Evolutionary conservation across 306 rosid genomes (phyloP).

Genomic region (Quercus aquifolioides): DNA sequence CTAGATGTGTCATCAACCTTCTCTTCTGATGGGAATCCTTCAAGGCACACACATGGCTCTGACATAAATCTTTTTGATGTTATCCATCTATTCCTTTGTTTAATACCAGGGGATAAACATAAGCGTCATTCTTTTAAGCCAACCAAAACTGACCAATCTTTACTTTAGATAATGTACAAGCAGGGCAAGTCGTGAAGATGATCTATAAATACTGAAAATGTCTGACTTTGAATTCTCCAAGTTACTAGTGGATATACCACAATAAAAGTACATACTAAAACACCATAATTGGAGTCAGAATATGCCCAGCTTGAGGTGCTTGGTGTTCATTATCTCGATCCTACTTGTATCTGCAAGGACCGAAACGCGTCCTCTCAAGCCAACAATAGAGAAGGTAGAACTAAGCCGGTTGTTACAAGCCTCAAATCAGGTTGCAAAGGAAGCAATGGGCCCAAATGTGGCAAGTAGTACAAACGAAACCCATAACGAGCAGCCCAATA

Average conservation of each 20-base stretch:
- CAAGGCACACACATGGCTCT: neutral
- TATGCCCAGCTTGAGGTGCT: neutral
- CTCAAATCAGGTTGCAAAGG: constrained; percentile 16
- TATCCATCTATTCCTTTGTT: neutral
- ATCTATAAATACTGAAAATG: neutral
- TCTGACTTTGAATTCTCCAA: neutral
- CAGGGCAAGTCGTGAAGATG: neutral
- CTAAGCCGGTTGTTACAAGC: neutral
- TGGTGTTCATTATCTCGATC: constrained; percentile 12
- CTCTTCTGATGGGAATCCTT: neutral
- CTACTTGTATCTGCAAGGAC: constrained; percentile 25
- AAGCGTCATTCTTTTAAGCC: neutral
- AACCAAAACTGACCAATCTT: too few species aligned
- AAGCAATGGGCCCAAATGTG: neutral
- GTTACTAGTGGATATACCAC: neutral
- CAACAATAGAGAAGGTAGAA: constrained; percentile 20
- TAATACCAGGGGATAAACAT: neutral
- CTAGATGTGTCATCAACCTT: neutral
- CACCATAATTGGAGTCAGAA: neutral
- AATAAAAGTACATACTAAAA: neutral
- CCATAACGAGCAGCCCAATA: neutral
- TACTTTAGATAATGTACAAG: too few species aligned
- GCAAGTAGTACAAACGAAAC: constrained; percentile 1
- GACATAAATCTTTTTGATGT: neutral
- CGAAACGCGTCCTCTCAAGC: constrained; percentile 36